Base-by-base conservation (phyloP, 2,329 filamentous ascomycete species). In the Ceratocystis diversiconidia region DNA sequence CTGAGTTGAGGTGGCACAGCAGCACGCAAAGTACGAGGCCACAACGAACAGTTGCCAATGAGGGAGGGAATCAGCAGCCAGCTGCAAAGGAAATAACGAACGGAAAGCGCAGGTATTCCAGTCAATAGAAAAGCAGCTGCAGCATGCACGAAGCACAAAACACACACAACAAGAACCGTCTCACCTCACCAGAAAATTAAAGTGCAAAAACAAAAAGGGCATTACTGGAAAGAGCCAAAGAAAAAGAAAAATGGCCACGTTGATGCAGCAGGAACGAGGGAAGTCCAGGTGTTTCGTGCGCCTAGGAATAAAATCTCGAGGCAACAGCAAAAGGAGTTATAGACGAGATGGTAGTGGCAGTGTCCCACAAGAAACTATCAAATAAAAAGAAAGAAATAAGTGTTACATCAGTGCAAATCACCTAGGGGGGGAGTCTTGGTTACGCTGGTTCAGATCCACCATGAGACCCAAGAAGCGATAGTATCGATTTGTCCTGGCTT, bases 331-430 rank as follows among this genome's bases (percentile, higher is more conserved):
- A 3, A 57, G 5, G 30, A 57, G 28, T 12, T 12, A 12, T 12
- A 19, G 15, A 50, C 10, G 17, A 50, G 5, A 7, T 50, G 8
- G 46, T 7, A 22, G 19, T 30, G 12, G 17, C 52, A 32, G 17
- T 57, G 52, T 57, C 17, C 52, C 12, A 52, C 10, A n/a, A 44
- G 28, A 62, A 19, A 62, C 19, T 0, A 10, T 44, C 5, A 62
- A 63, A 63, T 15, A 36, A 19, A 62, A 64, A 63, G 17, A 62
- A 46, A 3, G 25, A 44, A 25, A 61, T 46, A 32, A 61, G 22
- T 30, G 52, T 30, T 57, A 32, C 52, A 57, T 57, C 52, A 57
- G 17, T 32, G 52, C 25, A 57, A 57, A 57, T 57, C 52, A 30
- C 25, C 28, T 32, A 19, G 30, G 19, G 17, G 19, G 57, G 10